Evolutionary conservation across 129 eudicot species (phyloP), one percentile per base, ranked within the genome.

Genomic region (Heracleum sosnowskyi): DNA sequence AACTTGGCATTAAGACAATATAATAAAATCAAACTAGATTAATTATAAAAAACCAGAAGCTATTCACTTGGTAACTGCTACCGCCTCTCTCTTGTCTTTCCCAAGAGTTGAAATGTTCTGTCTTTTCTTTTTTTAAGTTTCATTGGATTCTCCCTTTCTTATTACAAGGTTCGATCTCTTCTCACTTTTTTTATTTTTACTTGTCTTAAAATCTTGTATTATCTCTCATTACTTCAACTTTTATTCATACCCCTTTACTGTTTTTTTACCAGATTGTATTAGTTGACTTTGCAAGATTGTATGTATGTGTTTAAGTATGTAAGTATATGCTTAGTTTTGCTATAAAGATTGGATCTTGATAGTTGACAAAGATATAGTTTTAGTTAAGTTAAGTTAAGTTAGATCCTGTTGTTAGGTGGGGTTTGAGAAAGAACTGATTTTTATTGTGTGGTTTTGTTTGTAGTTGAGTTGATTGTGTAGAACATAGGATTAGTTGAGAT

Each of bases 321-420:
- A 62, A 33, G 2, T 16, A 11, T 33, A 66, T 66, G 33, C 44
- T 31, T 74, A 62, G 60, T 46, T 41, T 70, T 75, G 31, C 41
- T 70, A 8, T 57, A 69, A 33, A 36, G 88, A 73, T 77, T 86
- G 79, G 87, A 86, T 86, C 71, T 39, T 71, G 82, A 47, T 82
- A 41, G 46, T 66, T 68, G 68, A 39, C 37, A 71, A 20, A 20
- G 69, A 24, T 60, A 49, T 73, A 73, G 20, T 51, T 4, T 22
- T 0, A 55, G 28, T 20, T 55, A 26, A 42, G 26, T 79, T 11
- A 73, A 75, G 40, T 80, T 12, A 77, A 69, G 33, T 6, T 76
- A 76, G 79, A 79, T 75, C 81, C 71, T 78, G 33, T 75, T 70
- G 46, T 37, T 75, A 72, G 74, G 73, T 55, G 39, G 47, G 69